Evolutionary conservation across 2,329 filamentous ascomycete species (phyloP).

Genomic region (Ophiocordyceps unilateralis): DNA sequence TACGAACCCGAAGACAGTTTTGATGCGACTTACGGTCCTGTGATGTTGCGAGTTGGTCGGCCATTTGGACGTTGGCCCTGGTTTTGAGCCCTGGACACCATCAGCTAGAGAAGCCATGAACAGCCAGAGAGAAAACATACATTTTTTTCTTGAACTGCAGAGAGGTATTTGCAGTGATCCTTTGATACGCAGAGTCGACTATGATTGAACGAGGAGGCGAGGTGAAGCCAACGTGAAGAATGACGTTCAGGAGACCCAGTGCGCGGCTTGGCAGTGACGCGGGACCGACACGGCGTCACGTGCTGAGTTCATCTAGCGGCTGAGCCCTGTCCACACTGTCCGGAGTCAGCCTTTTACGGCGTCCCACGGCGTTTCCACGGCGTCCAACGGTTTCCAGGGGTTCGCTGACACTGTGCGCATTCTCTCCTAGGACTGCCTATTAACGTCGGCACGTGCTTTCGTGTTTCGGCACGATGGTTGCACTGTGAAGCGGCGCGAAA

Average conservation of each 20-base stretch:
- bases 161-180: background rate
- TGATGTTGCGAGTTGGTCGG: conserved; percentile 16
- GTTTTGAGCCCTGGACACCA: background rate
- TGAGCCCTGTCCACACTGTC: conserved; percentile 7
- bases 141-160: background rate
- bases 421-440: background rate
- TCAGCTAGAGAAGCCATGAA: background rate
- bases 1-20: background rate
- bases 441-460: conserved; percentile 12
- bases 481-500: background rate
- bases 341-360: too few species aligned
- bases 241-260: background rate
- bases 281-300: conserved; percentile 18
- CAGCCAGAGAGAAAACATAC: background rate
- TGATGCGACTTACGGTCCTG: conserved; percentile 18
- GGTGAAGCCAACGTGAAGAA: background rate
- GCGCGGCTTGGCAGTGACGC: conserved; percentile 3
- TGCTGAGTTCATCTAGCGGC: conserved; percentile 5
- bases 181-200: too few species aligned
- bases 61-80: conserved; percentile 4
- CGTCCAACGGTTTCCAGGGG: too few species aligned
- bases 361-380: too few species aligned
- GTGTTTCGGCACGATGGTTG: conserved; percentile 6
- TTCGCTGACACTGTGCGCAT: background rate
- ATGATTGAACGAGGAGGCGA: too few species aligned